These are phyloP conservation scores for Cyberlindnera samutprakarnensis DNA, from an alignment of 805 yeast species.

Conservation along the genomic window DNA sequence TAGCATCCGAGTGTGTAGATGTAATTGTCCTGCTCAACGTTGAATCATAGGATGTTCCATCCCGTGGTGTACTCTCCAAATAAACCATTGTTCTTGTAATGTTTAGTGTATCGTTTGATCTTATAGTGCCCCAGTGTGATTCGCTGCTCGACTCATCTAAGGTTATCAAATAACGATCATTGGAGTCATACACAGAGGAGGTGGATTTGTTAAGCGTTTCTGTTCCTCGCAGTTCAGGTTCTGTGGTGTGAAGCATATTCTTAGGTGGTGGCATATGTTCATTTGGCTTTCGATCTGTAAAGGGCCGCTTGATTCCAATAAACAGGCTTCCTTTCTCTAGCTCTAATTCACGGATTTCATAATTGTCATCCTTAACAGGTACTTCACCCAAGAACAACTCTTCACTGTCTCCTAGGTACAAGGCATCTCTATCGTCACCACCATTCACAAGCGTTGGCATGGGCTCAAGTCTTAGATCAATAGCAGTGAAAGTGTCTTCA, in stretches of 20 bases:
- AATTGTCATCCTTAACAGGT: background rate
- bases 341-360: background rate
- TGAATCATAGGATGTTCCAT: too few species aligned
- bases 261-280: conserved; percentile 5
- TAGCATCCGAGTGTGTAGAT: background rate
- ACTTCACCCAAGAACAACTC: background rate
- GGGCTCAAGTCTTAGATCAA: background rate
- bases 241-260: conserved; percentile 4
- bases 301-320: conserved; percentile 2
- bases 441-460: background rate
- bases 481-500: background rate
- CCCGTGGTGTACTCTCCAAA: too few species aligned
- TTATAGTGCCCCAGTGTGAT: background rate
- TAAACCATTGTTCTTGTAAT: conserved; percentile 1
- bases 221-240: too few species aligned
- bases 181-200: background rate
- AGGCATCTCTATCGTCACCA: background rate
- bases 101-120: background rate
- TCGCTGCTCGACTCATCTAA: background rate
- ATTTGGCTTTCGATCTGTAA: conserved; percentile 4
- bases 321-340: conserved; percentile 2
- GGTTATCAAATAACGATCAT: background rate
- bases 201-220: background rate
- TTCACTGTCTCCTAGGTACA: background rate
- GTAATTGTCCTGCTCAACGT: too few species aligned